Percentiles rank a stretch among this genome's conserved stretches.
phyloP scores from a whole-genome alignment of 208 protist species.

The Acanthamoeba sp. region DNA sequence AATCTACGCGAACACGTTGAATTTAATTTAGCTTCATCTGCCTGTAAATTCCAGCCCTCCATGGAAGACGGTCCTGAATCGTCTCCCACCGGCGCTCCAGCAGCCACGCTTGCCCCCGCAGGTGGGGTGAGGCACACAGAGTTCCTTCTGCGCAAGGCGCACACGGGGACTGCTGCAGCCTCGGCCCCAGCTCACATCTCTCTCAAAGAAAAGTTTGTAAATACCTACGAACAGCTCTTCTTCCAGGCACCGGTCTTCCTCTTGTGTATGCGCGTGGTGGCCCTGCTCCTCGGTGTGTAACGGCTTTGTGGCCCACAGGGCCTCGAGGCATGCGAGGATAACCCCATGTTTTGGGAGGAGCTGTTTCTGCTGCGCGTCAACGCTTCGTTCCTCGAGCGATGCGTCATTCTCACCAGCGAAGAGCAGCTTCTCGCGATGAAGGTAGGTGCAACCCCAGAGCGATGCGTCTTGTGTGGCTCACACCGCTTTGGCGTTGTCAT shows the following conservation, averaged over 20 bases:
- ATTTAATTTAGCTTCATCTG: no score
- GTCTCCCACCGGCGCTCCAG: no score
- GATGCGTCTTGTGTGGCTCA: background rate
- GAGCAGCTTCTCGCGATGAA: slow-evolving; percentile 23
- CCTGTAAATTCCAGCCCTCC: no score
- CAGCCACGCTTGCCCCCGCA: no score
- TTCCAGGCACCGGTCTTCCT: background rate
- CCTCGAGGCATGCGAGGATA: background rate
- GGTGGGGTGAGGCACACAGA: slow-evolving; percentile 6
- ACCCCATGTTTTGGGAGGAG: slow-evolving; percentile 51
- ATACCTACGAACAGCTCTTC: background rate
- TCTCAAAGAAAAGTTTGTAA: slow-evolving; percentile 62
- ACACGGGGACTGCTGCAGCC: background rate
- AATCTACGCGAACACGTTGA: no score
- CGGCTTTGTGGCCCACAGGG: background rate
- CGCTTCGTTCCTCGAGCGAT: background rate
- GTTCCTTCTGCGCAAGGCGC: slow-evolving; percentile 4
- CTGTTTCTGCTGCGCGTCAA: slow-evolving; percentile 36
- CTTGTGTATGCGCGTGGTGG: no score
- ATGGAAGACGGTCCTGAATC: no score
- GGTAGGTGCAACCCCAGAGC: background rate
- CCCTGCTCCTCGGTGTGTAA: no score
- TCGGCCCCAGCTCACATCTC: no score
- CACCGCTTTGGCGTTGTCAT: background rate
- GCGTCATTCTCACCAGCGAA: background rate